Base-by-base conservation (phyloP, 257 asterid genomes). In the Solanum appendiculatum region DNA sequence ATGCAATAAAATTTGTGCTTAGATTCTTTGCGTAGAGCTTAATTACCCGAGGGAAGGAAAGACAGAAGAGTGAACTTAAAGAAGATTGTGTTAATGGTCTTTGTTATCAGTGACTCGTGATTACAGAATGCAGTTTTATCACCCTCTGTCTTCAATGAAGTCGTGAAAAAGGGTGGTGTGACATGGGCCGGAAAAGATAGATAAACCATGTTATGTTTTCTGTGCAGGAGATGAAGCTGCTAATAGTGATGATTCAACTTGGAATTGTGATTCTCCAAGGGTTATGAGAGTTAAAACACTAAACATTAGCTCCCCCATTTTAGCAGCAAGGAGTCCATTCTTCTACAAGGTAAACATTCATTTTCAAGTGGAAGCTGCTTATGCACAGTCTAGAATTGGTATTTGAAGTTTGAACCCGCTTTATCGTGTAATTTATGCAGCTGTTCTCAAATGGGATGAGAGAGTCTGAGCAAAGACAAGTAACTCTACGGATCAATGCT, bases 301-400 rank as follows among this genome's bases (percentile, higher is more conserved):
- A 70, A 89, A 88, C 75, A 90, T 90, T 29, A 90, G 92, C 85
- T 90, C 92, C 66, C 92, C 92, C 13, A 88, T 88, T 51, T 78
- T 90, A 63, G 92, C 92, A 78, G 92, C 91, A 42, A 90, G 88
- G 51, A 90, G 92, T 86, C 92, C 90, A 13, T 90, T 86, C 60
- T 90, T 90, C 60, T 88, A 88, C 34, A 88, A 90, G 86, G 92
- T 90, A 68, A 82, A 31, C 63, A 51, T 31, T 5, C 18, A 9
- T 36, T 66, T 5, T 40, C 23, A 54, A 21, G 56, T 84, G 69
- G 72, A 37, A 54, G 69, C 70, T 44, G 74, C 58, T 56, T 42
- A 36, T 87, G 48, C 25, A 46, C 39, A 69, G 36, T 44, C 27
- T 56, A 6, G 36, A 18, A 74, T 40, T 78, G 42, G 69, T 74